Percentiles rank a stretch among this genome's conserved stretches.
Evolutionary conservation across 108 stramenopile genomes (phyloP).

Genomic region (Conticribra weissflogii): DNA sequence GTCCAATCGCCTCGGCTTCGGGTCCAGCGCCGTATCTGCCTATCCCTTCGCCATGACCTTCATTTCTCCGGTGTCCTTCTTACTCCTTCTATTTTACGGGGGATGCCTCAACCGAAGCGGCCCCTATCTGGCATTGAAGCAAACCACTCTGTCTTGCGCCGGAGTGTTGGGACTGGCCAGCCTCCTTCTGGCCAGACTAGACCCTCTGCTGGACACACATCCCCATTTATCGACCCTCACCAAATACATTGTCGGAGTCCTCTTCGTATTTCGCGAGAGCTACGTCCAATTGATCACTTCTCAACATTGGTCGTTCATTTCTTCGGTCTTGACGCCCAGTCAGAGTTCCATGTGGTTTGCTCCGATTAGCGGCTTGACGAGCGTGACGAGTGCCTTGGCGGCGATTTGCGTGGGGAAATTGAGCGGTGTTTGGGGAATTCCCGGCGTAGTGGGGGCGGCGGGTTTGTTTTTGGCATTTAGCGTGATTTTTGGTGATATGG

Average conservation of each 20-base stretch:
- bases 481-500: constrained; percentile 31
- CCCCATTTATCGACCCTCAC: constrained; percentile 18
- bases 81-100: constrained; percentile 41
- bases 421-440: constrained; percentile 26
- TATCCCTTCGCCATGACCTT: constrained; percentile 57
- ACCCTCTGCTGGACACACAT: constrained; percentile 23
- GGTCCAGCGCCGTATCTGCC: constrained; percentile 23
- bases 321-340: constrained; percentile 43
- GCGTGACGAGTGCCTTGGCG: constrained; percentile 41
- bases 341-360: constrained; percentile 54
- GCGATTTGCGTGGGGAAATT: constrained; percentile 41
- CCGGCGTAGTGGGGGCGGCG: constrained; percentile 42
- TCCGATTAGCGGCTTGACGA: constrained; percentile 55
- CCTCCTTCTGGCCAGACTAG: constrained; percentile 22
- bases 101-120: constrained; percentile 13
- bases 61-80: constrained; percentile 32
- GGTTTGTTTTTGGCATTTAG: constrained; percentile 35
- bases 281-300: constrained; percentile 55
- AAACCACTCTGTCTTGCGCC: constrained; percentile 35
- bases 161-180: constrained; percentile 18
- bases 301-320: constrained; percentile 53
- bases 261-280: constrained; percentile 55
- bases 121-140: constrained; percentile 26
- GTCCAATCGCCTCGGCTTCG: constrained; percentile 43
- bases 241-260: constrained; percentile 34